Evolutionary conservation across 2,329 filamentous ascomycete genomes (phyloP), one percentile per base, ranked within the genome.

Genomic region (Leptoxyphium fumago): DNA sequence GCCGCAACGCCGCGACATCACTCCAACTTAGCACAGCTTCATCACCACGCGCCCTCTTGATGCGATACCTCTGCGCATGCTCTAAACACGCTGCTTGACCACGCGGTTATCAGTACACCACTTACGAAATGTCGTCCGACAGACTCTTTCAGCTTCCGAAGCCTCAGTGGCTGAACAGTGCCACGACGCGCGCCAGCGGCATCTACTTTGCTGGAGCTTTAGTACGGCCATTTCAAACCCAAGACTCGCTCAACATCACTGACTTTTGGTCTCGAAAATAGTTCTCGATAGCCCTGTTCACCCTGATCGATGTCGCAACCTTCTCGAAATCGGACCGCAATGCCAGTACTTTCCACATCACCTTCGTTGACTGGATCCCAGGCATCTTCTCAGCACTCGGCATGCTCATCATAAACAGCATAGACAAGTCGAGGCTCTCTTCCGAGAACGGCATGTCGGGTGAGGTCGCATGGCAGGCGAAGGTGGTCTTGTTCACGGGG

Each of bases 371-470:
- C 66, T 83, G 78, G 78, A 78, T 83, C 52, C 79, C 78, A 2
- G 73, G 74, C 47, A 82, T 83, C 63, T 82, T 79, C 68, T 79
- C 74, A 38, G 70, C 75, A 47, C 69, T 82, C 29, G 78, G 78
- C 47, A 82, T 82, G 78, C 70, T 82, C 42, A 76, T 82, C 53
- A 82, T 82, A 68, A 82, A 82, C 62, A 77, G 71, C 48, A 82
- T 83, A 55, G 78, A 83, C 56, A 82, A 82, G 64, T 73, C 75
- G 21, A 68, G 77, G 36, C 61, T 83, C 45, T 73, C 70, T 34
- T 76, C 74, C 29, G 78, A 82, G 57, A 75, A 67, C 55, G 78
- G 78, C 2, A 54, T 54, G 10, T 75, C 73, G 47, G 75, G 76
- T 1, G 21, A 26, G 3, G 77, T 81, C 28, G 77, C 78, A n/a